Evolutionary conservation across 2,329 filamentous ascomycete species (phyloP).

Genomic region (Elsinoe australis): DNA sequence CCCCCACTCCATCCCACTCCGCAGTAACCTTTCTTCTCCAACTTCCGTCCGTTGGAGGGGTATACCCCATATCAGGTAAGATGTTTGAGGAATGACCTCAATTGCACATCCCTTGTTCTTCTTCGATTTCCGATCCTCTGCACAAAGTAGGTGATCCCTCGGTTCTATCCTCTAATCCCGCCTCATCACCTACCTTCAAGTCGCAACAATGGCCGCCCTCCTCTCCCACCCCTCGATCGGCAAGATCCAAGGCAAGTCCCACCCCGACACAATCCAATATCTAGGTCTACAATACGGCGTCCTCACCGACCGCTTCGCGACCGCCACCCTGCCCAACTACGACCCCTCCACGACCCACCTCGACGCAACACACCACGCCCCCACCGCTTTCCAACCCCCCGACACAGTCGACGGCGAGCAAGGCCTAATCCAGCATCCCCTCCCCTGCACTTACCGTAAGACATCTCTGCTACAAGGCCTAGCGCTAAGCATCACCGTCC

Average conservation of each 20-base stretch:
- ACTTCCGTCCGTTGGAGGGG: background rate
- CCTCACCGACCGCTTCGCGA: conserved; percentile 32
- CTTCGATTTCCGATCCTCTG: background rate
- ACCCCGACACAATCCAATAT: conserved; percentile 29
- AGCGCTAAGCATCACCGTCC: conserved; percentile 47
- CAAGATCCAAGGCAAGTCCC: conserved; percentile 22
- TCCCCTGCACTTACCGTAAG: conserved; percentile 35
- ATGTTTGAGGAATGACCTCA: background rate
- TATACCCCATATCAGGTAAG: conserved; percentile 6
- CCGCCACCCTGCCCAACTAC: conserved; percentile 28
- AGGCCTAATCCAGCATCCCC: conserved; percentile 42
- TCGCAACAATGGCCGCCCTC: too few relatives aligned
- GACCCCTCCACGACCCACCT: conserved; percentile 23
- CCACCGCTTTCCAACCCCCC: conserved; percentile 35
- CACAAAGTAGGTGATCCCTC: too few relatives aligned
- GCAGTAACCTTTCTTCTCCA: conserved; percentile 15
- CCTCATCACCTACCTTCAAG: too few relatives aligned
- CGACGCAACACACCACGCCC: conserved; percentile 33
- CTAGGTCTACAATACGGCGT: conserved; percentile 35
- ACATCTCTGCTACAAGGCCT: conserved; percentile 44
- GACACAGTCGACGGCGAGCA: conserved; percentile 41
- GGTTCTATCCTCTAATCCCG: too few relatives aligned
- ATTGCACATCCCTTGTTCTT: background rate
- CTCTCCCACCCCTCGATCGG: conserved; percentile 24
- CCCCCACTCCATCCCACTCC: too few relatives aligned